Conservation (phyloP, 768 basidiomycete genomes). For the Pseudohyphozyma bogoriensis region DNA sequence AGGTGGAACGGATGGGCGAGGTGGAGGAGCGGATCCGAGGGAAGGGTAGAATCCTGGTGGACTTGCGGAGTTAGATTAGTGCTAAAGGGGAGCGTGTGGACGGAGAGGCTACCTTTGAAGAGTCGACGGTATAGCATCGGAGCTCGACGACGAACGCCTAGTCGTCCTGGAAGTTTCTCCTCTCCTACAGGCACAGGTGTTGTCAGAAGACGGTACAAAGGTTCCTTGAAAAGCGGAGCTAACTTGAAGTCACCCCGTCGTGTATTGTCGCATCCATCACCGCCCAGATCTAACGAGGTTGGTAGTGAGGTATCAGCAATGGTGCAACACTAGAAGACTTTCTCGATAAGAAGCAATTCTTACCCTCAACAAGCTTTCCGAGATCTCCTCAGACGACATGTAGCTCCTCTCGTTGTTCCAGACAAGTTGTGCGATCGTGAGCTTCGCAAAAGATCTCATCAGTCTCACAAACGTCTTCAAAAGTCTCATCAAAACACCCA, state of each 20-base stretch:
- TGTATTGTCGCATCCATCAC: slow-evolving; percentile 90
- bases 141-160: slow-evolving; percentile 67
- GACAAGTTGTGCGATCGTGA: slow-evolving; percentile 83
- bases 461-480: background rate
- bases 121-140: slow-evolving; percentile 80
- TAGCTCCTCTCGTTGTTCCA: slow-evolving; percentile 64
- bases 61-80: background rate
- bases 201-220: background rate
- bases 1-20: background rate
- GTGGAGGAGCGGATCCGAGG: background rate
- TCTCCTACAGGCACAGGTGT: slow-evolving; percentile 36
- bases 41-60: slow-evolving; percentile 24
- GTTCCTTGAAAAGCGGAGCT: background rate
- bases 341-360: too few species aligned
- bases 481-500: slow-evolving; percentile 11
- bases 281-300: background rate
- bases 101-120: slow-evolving; percentile 45
- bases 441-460: slow-evolving; percentile 41
- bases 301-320: background rate
- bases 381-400: slow-evolving; percentile 24
- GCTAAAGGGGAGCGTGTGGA: background rate
- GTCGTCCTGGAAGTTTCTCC: slow-evolving; percentile 71
- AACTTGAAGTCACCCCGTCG: slow-evolving; percentile 67
- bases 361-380: slow-evolving; percentile 7
- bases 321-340: too few species aligned